Base-by-base conservation (phyloP, 257 asterid species). In the Rubia yunnanensis region DNA sequence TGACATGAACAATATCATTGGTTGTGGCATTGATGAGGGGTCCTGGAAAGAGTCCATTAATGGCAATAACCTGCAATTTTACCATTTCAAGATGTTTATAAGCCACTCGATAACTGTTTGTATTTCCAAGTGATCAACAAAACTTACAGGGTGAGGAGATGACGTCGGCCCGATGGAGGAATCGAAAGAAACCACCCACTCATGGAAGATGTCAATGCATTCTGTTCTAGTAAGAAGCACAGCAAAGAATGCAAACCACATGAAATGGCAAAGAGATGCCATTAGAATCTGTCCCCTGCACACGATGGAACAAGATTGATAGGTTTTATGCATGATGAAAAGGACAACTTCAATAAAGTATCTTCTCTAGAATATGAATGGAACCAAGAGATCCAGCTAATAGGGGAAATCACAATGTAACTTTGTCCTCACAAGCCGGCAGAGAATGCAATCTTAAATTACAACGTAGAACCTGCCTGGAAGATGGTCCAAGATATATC, bases 11-110 rank as follows among this genome's bases (percentile, higher is more conserved):
- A 66, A 70, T 59, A 65, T 90, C 97, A 27, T 84, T 74, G 10
- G 97, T 85, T 0, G 95, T 73, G 3, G 81, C 81, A 31, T 87
- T 90, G 28, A 90, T 62, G 11, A 84, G 81, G 44, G 97, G 95
- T 2, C 97, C 97, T 2, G 97, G 97, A 70, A 90, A 87, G 65
- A 76, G 66, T 30, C 79, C 85, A 73, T 90, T 90, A 44, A 90
- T 76, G 1, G 95, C 83, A 38, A 90, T 84, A 48, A 87, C 94
- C 95, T 87, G 73, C 54, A 26, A 13, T 38, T 27, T 30, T 15
- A 50, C 36, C 24, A 52, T 11, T n/a, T 5, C 30, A 58, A 44
- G 46, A 38, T 4, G 36, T 35, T n/a, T 31, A 30, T 8, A 58
- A 22, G 22, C 44, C 10, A 34, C 5, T 62, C 14, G 6, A 49